Evolutionary conservation across 2,329 filamentous ascomycete species (phyloP).

Genomic region (Arthrobotrys sphaeroides): DNA sequence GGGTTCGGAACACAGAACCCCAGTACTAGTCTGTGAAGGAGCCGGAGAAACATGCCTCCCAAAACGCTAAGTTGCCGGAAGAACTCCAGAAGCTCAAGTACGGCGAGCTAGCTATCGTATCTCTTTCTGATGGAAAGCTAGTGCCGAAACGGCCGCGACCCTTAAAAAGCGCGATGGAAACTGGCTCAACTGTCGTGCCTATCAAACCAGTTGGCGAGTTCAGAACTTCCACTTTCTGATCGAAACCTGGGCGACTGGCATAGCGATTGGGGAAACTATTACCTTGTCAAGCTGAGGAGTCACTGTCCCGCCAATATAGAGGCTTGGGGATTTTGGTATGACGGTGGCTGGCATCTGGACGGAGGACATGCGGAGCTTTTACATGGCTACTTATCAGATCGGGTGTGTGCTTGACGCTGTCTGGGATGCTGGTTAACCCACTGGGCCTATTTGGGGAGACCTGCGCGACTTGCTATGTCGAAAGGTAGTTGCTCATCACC

Average conservation of each 20-base stretch:
- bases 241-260: constrained; percentile 29
- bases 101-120: not conserved
- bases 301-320: constrained; percentile 2
- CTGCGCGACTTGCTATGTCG: not conserved
- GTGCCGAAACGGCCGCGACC: not conserved
- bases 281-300: not conserved
- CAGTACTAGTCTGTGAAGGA: not conserved
- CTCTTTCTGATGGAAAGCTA: not conserved
- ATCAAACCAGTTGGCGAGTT: not conserved
- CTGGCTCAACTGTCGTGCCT: constrained; percentile 12
- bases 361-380: constrained; percentile 17
- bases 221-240: constrained; percentile 16
- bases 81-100: not conserved
- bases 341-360: not conserved
- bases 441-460: constrained; percentile 14
- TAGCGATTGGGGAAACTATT: constrained; percentile 6
- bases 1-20: too few relatives aligned
- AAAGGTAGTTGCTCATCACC: not conserved
- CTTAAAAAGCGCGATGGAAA: constrained; percentile 4
- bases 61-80: not conserved
- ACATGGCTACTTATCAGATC: not conserved
- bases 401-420: constrained; percentile 17
- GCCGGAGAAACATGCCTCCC: not conserved
- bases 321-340: constrained; percentile 4
- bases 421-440: constrained; percentile 2